Percentiles rank a stretch among this genome's conserved stretches.
phyloP scores from a whole-genome alignment of 331 rosid genomes.

The Phaseolus coccineus region DNA sequence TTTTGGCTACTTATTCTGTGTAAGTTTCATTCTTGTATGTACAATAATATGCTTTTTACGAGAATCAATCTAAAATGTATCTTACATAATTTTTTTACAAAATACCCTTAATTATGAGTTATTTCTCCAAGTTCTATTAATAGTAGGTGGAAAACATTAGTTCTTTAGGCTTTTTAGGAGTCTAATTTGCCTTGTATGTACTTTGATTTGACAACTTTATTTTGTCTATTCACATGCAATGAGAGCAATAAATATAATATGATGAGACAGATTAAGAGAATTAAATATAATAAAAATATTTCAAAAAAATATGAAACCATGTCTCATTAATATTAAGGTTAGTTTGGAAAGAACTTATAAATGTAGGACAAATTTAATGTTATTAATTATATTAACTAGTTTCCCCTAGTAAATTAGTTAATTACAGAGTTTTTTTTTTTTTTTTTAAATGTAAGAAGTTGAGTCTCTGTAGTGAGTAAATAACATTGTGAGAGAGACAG shows the following conservation, averaged over 20 bases:
- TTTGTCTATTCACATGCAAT: background rate
- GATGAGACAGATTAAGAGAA: background rate
- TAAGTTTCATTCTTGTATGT: conserved; percentile 4
- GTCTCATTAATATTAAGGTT: background rate
- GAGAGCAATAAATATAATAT: background rate
- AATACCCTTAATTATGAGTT: background rate
- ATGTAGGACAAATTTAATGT: too few species aligned
- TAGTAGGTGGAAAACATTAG: background rate
- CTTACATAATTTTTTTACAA: background rate
- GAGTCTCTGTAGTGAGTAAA: background rate
- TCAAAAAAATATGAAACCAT: background rate
- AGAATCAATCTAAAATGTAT: background rate
- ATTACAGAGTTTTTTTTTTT: too few species aligned
- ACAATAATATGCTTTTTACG: background rate
- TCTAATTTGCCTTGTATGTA: too few species aligned
- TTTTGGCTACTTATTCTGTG: background rate
- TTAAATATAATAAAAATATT: too few species aligned
- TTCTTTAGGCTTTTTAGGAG: too few species aligned
- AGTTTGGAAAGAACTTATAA: background rate
- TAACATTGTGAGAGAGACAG: conserved; percentile 11
- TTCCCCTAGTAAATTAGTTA: too few species aligned
- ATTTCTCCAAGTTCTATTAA: background rate
- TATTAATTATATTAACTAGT: too few species aligned
- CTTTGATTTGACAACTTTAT: background rate
- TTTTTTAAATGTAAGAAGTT: background rate